These are phyloP conservation scores for Termitomyces bulborhizus DNA, from an alignment of 768 basidiomycete species.

Conservation along the genomic window DNA sequence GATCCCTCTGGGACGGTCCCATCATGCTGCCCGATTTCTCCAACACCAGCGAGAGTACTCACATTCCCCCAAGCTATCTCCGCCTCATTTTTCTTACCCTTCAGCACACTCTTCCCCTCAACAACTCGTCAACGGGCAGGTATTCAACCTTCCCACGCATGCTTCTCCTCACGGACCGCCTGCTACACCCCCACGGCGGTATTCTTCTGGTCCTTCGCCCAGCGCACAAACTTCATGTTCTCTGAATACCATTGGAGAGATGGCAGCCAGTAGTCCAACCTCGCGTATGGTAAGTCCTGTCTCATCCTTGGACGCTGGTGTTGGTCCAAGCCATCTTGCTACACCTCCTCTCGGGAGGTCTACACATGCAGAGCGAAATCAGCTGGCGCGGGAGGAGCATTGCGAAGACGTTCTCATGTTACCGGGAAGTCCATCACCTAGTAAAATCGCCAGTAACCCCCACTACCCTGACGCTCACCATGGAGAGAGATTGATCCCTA, in stretches of 20 bases:
- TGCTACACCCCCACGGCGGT: conserved; percentile 29
- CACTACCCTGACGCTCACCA: background rate
- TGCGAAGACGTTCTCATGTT: conserved; percentile 24
- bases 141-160: conserved; percentile 23
- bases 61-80: conserved; percentile 27
- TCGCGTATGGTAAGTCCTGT: background rate
- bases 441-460: conserved; percentile 18
- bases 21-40: conserved; percentile 50
- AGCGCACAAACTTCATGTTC: conserved; percentile 5
- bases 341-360: conserved; percentile 33
- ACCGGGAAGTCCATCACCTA: conserved; percentile 32
- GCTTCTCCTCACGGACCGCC: conserved; percentile 28
- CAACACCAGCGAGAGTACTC: conserved; percentile 32
- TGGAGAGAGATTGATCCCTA: conserved; percentile 25
- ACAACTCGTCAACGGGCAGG: conserved; percentile 19
- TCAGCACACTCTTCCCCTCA: conserved; percentile 12
- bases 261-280: background rate
- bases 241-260: background rate
- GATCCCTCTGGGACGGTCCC: conserved; percentile 56
- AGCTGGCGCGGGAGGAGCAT: conserved; percentile 22
- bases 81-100: conserved; percentile 22
- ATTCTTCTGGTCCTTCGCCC: conserved; percentile 19
- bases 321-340: conserved; percentile 3
- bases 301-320: background rate
- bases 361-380: conserved; percentile 26